Base-by-base conservation (phyloP, 106 monocot species). In the Vanilla planifolia region DNA sequence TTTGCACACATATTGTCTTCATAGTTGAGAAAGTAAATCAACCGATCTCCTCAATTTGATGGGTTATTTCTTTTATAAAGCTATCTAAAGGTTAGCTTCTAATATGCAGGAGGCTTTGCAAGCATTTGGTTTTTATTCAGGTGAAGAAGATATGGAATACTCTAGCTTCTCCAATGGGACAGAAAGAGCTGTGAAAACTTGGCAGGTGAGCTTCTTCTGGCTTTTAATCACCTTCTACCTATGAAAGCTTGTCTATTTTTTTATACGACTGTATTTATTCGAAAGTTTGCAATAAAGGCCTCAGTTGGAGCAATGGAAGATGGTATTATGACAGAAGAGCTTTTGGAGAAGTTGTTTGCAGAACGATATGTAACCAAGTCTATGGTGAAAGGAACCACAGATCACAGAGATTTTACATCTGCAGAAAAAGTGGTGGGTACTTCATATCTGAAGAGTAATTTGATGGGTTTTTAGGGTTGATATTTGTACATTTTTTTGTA, bases 101-200 rank as follows among this genome's bases (percentile, higher is more conserved):
- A 53, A 29, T 27, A 22, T 75, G 47, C 71, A 96, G 96, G 91
- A 96, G 81, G 90, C 87, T 40, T 91, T 96, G 76, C 66, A 75
- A 59, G 79, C 44, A 15, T 70, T 96, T 52, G 96, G 96, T 44
- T 96, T 91, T 62, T 96, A 88, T 71, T 91, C 90, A 17, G 96
- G 96, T 26, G 96, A 96, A 72, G 96, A 96, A 55, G 96, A 96
- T 63, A 91, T 79, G 79, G 91, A 96, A 47, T 91, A 26, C 67
- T 79, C 84, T 10, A 72, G 35, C 69, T 96, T 87, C 67, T 87
- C 87, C 15, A 84, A 57, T 65, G 96, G 96, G 19, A 96, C 96
- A 21, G 84, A 96, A 36, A 78, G 96, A 37, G 96, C 96, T 48
- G 91, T 96, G 28, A 96, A 96, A 75, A 91, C 96, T 50, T 91